Base-by-base conservation (phyloP, 1,284 basidiomycete genomes). In the Fomitopsis palustris region DNA sequence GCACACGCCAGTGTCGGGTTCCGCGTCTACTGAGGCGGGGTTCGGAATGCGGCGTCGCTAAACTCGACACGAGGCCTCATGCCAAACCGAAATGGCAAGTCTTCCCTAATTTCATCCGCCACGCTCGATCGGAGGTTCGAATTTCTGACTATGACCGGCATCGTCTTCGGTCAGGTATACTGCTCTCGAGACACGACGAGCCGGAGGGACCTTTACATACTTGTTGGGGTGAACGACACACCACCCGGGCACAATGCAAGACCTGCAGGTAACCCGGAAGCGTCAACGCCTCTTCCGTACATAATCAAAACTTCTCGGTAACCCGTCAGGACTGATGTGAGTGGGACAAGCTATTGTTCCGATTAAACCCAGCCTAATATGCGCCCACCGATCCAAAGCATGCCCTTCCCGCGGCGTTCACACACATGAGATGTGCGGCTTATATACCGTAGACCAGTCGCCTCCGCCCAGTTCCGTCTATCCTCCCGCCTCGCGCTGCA, bases 401-500 rank as follows among this genome's bases (percentile, higher is more conserved):
- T 52, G 49, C 27, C 49, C 49, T 27, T 52, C 49, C 49, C 49
- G 49, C 49, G 49, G 49, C 49, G 49, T 52, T 52, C 49, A 52
- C 49, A 52, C 49, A 52, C 47, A 43, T 43, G 27, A 29, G 17
- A 12, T 27, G 17, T 52, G 49, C 29, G 33, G 49, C 49, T 52
- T 52, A 52, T 63, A 64, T 62, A 61, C 57, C 56, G 31, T 25
- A 27, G 55, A 52, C 49, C 17, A 52, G 31, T 19, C 49, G 25
- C 21, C 33, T 3, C 31, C 7, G 14, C 21, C 47, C 61, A 54
- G 42, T 58, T 45, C 54, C 57, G 57, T 57, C 56, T 54, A 53
- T 51, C 56, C 35, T 41, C 60, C 54, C 57, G 57, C 45, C 59
- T 60, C 37, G 52, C 60, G 33, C 58, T 59, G 54, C 47, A 56